Conservation (phyloP, 2,329 filamentous ascomycete genomes). For the Trichoderma arundinaceum region DNA sequence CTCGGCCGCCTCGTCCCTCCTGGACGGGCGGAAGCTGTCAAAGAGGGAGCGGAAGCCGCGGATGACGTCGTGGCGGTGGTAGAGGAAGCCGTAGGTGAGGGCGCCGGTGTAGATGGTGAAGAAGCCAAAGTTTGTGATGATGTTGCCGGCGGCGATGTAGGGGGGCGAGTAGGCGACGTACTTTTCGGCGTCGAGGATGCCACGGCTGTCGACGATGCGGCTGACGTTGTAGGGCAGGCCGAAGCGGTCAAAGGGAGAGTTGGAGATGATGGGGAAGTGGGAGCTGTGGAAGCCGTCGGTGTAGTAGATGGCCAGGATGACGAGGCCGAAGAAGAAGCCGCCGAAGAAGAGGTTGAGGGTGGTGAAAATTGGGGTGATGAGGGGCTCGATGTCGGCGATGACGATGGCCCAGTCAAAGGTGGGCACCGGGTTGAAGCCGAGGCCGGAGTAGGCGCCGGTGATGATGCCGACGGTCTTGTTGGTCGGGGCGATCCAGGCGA, state of each 20-base stretch:
- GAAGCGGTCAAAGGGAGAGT: constrained; percentile 48
- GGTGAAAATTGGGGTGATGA: constrained; percentile 48
- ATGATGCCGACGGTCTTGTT: constrained; percentile 47
- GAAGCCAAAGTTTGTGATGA: constrained; percentile 47
- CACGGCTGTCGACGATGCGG: constrained; percentile 42
- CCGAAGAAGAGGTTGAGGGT: constrained; percentile 46
- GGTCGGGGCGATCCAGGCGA: constrained; percentile 58
- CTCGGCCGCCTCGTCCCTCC: constrained; percentile 36
- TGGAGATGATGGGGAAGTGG: constrained; percentile 51
- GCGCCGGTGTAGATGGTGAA: constrained; percentile 51
- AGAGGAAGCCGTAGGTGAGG: constrained; percentile 49
- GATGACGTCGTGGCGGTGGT: constrained; percentile 48
- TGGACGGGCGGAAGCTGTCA: constrained; percentile 10
- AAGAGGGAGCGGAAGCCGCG: constrained; percentile 10
- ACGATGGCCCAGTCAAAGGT: constrained; percentile 53
- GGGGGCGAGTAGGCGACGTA: constrained; percentile 51
- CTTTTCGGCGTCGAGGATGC: constrained; percentile 46
- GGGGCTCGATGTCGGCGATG: constrained; percentile 44
- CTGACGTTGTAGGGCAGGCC: constrained; percentile 48
- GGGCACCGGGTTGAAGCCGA: constrained; percentile 50
- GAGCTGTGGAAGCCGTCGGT: constrained; percentile 45
- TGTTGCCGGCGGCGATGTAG: constrained; percentile 48
- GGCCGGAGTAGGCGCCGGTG: constrained; percentile 46
- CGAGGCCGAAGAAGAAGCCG: constrained; percentile 38
- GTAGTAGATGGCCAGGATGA: constrained; percentile 43